phyloP scores from a whole-genome alignment of 768 basidiomycete genomes.

The Auriscalpium microsporum region DNA sequence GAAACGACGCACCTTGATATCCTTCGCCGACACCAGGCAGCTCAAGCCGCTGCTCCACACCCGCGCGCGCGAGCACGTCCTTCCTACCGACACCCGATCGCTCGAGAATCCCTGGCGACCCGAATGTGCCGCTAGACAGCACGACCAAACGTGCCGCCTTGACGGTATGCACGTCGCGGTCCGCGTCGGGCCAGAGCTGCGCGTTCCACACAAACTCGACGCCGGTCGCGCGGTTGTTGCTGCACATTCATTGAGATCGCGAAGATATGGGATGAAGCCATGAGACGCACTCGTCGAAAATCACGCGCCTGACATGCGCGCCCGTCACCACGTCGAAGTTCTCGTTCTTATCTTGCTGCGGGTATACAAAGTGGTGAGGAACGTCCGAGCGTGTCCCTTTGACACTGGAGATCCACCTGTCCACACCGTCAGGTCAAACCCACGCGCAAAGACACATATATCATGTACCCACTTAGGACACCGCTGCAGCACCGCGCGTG shows the following conservation, averaged over 20 bases:
- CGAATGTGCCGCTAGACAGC: slow-evolving; percentile 31
- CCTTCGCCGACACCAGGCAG: slow-evolving; percentile 37
- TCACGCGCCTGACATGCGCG: slow-evolving; percentile 26
- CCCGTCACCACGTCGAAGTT: slow-evolving; percentile 28
- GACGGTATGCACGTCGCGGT: slow-evolving; percentile 9
- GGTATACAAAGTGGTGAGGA: background rate
- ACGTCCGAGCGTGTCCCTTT: background rate
- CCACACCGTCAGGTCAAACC: background rate
- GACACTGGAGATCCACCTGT: slow-evolving; percentile 37
- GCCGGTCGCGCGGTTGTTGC: slow-evolving; percentile 29
- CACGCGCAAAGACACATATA: background rate
- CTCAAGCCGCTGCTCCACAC: slow-evolving; percentile 26
- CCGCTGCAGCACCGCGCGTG: slow-evolving; percentile 25
- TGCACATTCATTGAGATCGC: slow-evolving; percentile 1
- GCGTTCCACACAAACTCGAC: slow-evolving; percentile 28
- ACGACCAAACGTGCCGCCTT: slow-evolving; percentile 30
- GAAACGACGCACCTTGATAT: slow-evolving; percentile 25
- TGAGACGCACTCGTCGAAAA: slow-evolving; percentile 17
- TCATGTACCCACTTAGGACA: slow-evolving; percentile 40
- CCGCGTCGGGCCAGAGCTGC: slow-evolving; percentile 14
- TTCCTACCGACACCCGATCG: slow-evolving; percentile 37
- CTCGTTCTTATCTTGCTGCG: slow-evolving; percentile 16
- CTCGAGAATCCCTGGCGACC: slow-evolving; percentile 45
- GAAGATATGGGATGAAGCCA: background rate
- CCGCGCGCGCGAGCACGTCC: slow-evolving; percentile 21